Evolutionary conservation across 805 yeast genomes (phyloP).

Genomic region (Ogataea naganishii): DNA sequence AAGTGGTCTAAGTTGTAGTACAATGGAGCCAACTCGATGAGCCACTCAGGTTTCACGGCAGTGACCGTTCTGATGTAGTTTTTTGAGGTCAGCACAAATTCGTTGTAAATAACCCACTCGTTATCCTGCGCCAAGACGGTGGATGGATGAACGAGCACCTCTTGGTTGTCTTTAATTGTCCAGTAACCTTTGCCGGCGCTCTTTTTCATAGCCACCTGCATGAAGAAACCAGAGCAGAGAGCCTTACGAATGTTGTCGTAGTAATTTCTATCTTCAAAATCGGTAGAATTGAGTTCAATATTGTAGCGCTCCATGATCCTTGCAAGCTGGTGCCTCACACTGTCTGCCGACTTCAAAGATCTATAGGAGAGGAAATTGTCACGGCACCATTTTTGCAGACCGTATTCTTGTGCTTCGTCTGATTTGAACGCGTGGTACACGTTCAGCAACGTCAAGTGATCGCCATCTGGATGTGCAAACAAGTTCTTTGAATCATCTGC

Average conservation of each 20-base stretch:
- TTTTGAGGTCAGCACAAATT: slow-evolving; percentile 87
- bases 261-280: slow-evolving; percentile 54
- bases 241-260: slow-evolving; percentile 80
- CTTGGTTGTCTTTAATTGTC: slow-evolving; percentile 94
- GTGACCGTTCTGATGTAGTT: slow-evolving; percentile 95
- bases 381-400: slow-evolving; percentile 81
- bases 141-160: slow-evolving; percentile 88
- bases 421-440: slow-evolving; percentile 78
- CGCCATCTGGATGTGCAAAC: slow-evolving; percentile 93
- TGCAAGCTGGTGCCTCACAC: slow-evolving; percentile 74
- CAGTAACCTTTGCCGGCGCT: slow-evolving; percentile 76
- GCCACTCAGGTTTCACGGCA: slow-evolving; percentile 85
- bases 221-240: slow-evolving; percentile 85
- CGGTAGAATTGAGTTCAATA: slow-evolving; percentile 62
- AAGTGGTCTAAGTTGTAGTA: slow-evolving; percentile 59
- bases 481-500: slow-evolving; percentile 86
- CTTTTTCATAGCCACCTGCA: slow-evolving; percentile 95
- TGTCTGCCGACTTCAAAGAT: slow-evolving; percentile 78
- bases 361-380: slow-evolving; percentile 80
- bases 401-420: slow-evolving; percentile 60
- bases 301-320: slow-evolving; percentile 79
- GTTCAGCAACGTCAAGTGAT: slow-evolving; percentile 83
- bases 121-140: slow-evolving; percentile 82
- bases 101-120: slow-evolving; percentile 93
- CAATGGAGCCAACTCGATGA: slow-evolving; percentile 69